Conservation (phyloP, 2,329 filamentous ascomycete species). For the Sporothrix curviconia region DNA sequence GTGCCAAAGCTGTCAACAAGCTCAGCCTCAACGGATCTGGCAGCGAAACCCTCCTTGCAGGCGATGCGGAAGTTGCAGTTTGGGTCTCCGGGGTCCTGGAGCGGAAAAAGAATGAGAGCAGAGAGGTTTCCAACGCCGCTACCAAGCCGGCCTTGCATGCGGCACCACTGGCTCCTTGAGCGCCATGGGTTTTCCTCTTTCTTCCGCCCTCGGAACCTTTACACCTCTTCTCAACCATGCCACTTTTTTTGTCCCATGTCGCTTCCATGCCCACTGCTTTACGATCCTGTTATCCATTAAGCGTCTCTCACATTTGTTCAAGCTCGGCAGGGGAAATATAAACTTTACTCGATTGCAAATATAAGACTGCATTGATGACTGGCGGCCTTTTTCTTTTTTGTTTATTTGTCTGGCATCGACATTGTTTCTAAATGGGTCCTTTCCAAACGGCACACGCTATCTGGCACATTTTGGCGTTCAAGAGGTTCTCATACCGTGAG, state of each 20-base stretch:
- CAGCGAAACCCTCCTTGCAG: constrained; percentile 40
- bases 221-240: background rate
- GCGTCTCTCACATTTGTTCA: too few relatives aligned
- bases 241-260: background rate
- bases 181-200: background rate
- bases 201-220: background rate
- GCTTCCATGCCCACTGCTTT: too few relatives aligned
- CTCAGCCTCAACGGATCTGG: constrained; percentile 37
- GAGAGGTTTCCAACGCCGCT: constrained; percentile 31
- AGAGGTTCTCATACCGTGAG: too few relatives aligned
- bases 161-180: constrained; percentile 63
- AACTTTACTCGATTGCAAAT: too few relatives aligned
- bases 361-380: too few relatives aligned
- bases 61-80: constrained; percentile 74
- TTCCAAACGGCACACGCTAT: too few relatives aligned
- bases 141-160: constrained; percentile 79
- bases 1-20: constrained; percentile 29
- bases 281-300: too few relatives aligned
- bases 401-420: background rate
- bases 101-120: constrained; percentile 51
- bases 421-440: too few relatives aligned
- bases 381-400: background rate
- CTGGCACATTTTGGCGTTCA: too few relatives aligned
- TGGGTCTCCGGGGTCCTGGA: constrained; percentile 75
- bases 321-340: too few relatives aligned